Evolutionary conservation across 495 filamentous ascomycete genomes (phyloP), one percentile per base, ranked within the genome.

Genomic region (Podospora fimiseda): DNA sequence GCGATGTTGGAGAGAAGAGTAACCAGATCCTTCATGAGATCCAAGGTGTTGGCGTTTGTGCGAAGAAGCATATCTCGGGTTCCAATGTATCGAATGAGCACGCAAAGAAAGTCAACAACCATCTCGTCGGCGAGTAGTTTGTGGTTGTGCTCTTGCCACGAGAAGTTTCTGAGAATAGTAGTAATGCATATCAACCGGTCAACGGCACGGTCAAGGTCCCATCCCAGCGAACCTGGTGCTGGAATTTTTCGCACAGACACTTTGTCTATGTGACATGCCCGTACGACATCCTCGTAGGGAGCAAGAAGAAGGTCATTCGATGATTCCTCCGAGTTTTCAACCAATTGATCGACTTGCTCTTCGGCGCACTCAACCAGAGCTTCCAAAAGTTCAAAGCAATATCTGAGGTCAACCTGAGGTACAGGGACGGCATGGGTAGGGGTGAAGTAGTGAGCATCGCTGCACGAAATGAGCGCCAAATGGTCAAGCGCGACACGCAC

Each of bases 1-100:
- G 90, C 80, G 50, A 92, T 76, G 64, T 98, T 96, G 52, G 90
- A 93, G 36, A 98, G 74, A 50, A 90, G 86, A 39, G 85, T 86
- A 51, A 97, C 82, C 13, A 90, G 75, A 68, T 98, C 93, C 68
- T 98, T 98, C 87, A 95, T 94, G 60, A 98, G 88, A 66, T 98
- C 92, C 61, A 95, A 68, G 3, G 87, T 92, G 68, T 95, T 93
- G 53, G 74, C 71, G 56, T 91, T 74, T 6, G 81, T 87, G 16
- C 90, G 82, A 40, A 96, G 70, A 37, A 96, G 77, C 77, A 88
- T 85, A 58, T 88, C 85, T n/a, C 89, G 84, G 3, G 92, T 96
- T 36, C 93, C 92, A 23, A 98, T 76, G 57, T 88, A 88, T 40
- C 89, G 78, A 59, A 96, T 92, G 27, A 90, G 79, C 18, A 81